Evolutionary conservation across 2,329 filamentous ascomycete genomes (phyloP).

Genomic region (Tolypocladium tundrense): DNA sequence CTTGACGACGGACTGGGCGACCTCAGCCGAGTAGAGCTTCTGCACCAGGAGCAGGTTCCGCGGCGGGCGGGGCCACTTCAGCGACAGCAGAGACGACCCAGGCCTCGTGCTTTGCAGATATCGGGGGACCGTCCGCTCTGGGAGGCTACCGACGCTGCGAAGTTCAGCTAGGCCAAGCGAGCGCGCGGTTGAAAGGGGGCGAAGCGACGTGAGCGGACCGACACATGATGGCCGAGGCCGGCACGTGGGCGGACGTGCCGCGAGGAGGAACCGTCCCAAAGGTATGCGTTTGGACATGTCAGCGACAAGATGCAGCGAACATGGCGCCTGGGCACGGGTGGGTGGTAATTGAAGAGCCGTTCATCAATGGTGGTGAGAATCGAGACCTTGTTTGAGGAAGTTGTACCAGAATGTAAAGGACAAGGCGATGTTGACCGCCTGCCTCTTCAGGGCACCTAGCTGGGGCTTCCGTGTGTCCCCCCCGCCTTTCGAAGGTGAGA

Average conservation of each 20-base stretch:
- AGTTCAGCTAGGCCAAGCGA: conserved; percentile 21
- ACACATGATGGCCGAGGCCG: background rate
- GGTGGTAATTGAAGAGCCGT: background rate
- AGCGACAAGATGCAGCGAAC: background rate
- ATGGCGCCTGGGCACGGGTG: background rate
- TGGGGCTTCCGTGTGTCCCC: too few species aligned
- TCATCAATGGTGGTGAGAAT: background rate
- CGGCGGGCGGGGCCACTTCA: conserved; percentile 44
- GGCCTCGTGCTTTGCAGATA: conserved; percentile 31
- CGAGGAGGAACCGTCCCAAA: background rate
- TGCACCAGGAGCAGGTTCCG: conserved; percentile 48
- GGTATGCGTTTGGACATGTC: background rate
- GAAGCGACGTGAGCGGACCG: conserved; percentile 6
- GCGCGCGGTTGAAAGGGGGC: conserved; percentile 39
- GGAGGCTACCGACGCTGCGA: conserved; percentile 21
- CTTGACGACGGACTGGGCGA: conserved; percentile 39
- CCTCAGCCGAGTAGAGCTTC: conserved; percentile 45
- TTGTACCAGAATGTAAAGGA: background rate
- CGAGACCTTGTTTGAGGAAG: background rate
- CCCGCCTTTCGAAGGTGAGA: background rate
- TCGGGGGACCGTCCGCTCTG: conserved; percentile 21
- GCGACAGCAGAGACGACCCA: conserved; percentile 41
- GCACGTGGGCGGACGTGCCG: background rate
- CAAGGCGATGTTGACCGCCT: background rate
- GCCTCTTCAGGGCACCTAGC: background rate